Percentiles rank a stretch among this genome's conserved stretches.
Conservation (phyloP, 257 asterid genomes). For the Lithospermum erythrorhizon region DNA sequence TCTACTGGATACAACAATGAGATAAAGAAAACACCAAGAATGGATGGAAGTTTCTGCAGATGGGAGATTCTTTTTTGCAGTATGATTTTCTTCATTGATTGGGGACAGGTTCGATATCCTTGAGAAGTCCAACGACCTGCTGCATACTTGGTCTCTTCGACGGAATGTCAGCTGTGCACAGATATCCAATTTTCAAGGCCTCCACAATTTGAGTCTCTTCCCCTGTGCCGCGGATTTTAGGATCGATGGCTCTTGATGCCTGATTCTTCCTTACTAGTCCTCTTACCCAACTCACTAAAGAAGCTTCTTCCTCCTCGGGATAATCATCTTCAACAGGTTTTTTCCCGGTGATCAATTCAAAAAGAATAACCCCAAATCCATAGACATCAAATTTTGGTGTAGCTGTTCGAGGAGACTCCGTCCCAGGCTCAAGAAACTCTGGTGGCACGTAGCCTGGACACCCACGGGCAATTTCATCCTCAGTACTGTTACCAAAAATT, state of each 20-base stretch:
- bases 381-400: constrained; percentile 23
- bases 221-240: constrained; percentile 18
- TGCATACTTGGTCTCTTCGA: constrained; percentile 25
- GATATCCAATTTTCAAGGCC: constrained; percentile 25
- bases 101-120: constrained; percentile 15
- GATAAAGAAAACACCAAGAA: neutral
- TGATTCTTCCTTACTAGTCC: constrained; percentile 18
- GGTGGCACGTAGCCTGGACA: constrained; percentile 21
- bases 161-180: constrained; percentile 24
- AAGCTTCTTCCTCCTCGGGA: constrained; percentile 11
- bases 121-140: constrained; percentile 25
- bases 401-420: constrained; percentile 12
- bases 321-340: constrained; percentile 20
- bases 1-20: neutral
- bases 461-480: constrained; percentile 17
- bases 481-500: constrained; percentile 16
- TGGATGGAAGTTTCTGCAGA: neutral
- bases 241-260: constrained; percentile 19
- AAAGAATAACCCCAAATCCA: constrained; percentile 25
- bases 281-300: constrained; percentile 23
- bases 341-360: constrained; percentile 21
- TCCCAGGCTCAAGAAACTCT: constrained; percentile 16
- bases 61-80: neutral
- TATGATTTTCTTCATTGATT: neutral
- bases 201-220: constrained; percentile 14